Conservation (phyloP, 352 stramenopile genomes). For the Pythium diclinum region DNA sequence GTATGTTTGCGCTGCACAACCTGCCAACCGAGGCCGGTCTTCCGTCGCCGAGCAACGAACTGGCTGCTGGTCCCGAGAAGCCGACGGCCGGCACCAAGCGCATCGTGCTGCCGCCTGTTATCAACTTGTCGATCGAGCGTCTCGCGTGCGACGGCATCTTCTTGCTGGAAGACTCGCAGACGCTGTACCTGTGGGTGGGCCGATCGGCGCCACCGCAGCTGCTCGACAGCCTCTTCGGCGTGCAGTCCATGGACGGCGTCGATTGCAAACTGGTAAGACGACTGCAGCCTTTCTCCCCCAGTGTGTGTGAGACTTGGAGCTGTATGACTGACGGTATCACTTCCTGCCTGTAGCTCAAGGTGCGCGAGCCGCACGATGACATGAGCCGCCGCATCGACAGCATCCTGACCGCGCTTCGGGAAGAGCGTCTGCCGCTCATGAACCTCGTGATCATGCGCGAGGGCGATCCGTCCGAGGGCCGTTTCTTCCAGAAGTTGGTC, state of each 20-base stretch:
- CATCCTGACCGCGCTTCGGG: conserved; percentile 88
- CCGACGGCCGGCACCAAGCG: conserved; percentile 56
- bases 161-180: conserved; percentile 95
- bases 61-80: conserved; percentile 33
- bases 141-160: conserved; percentile 95
- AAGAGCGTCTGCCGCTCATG: conserved; percentile 80
- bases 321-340: conserved; percentile 1
- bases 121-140: conserved; percentile 95
- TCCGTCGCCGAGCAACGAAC: conserved; percentile 50
- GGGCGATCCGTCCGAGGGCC: conserved; percentile 90
- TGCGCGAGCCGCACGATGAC: conserved; percentile 85
- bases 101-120: conserved; percentile 87
- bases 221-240: conserved; percentile 93
- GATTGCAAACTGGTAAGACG: conserved; percentile 86
- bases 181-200: conserved; percentile 97
- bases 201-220: conserved; percentile 82
- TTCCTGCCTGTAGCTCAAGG: conserved; percentile 46
- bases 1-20: conserved; percentile 94
- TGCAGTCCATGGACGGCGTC: conserved; percentile 92
- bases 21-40: conserved; percentile 87
- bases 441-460: conserved; percentile 93
- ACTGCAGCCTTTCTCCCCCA: not conserved
- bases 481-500: conserved; percentile 97
- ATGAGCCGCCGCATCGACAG: conserved; percentile 78
- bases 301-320: not conserved